These are phyloP conservation scores for Cicer chorassanicum DNA, from an alignment of 306 rosid species.

Conservation along the genomic window DNA sequence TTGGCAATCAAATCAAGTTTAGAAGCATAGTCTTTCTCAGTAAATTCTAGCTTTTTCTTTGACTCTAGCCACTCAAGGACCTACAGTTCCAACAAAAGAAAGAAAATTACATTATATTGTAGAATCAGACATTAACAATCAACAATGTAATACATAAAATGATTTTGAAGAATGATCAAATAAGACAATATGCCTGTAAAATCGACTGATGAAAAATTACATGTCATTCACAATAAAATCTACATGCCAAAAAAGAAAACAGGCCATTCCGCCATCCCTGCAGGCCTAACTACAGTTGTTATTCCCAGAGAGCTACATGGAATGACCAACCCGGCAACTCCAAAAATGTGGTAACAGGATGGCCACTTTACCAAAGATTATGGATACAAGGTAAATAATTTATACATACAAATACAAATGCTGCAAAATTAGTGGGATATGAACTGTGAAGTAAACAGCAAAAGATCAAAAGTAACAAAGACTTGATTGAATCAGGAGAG, in stretches of 20 bases:
- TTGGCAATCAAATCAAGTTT: slow-evolving; percentile 79
- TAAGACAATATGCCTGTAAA: slow-evolving; percentile 5
- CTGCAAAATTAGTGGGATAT: background rate
- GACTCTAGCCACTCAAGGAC: slow-evolving; percentile 79
- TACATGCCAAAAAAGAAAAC: background rate
- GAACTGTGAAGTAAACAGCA: background rate
- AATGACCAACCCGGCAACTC: slow-evolving; percentile 14
- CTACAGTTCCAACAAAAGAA: slow-evolving; percentile 55
- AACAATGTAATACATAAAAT: slow-evolving; percentile 11
- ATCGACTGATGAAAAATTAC: slow-evolving; percentile 5
- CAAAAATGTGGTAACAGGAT: background rate
- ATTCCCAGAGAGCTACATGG: background rate
- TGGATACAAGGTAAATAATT: slow-evolving; percentile 5
- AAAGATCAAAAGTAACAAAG: background rate
- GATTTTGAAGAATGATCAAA: slow-evolving; percentile 14
- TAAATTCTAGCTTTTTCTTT: slow-evolving; percentile 59
- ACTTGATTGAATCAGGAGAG: background rate
- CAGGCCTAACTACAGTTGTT: slow-evolving; percentile 10
- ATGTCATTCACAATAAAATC: background rate
- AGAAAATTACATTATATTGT: slow-evolving; percentile 9
- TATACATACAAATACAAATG: background rate
- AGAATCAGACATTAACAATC: slow-evolving; percentile 18
- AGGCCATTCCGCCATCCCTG: background rate
- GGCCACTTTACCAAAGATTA: background rate
- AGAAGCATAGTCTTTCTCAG: slow-evolving; percentile 72